Evolutionary conservation across 2,329 filamentous ascomycete genomes (phyloP), one percentile per base, ranked within the genome.

Genomic region (Claviceps citrina): DNA sequence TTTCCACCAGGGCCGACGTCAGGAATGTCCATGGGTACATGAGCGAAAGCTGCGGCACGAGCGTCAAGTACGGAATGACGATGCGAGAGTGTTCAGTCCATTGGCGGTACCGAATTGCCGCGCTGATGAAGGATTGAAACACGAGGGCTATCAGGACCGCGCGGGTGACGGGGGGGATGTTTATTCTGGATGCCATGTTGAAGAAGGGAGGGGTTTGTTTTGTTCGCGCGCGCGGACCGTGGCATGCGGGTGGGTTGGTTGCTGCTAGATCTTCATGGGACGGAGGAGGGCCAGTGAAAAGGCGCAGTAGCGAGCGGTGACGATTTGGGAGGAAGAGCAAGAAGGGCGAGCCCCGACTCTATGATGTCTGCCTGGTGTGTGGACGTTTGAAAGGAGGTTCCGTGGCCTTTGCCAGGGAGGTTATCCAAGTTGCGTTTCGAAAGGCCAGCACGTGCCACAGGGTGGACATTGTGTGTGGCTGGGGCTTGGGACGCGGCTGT

Each of bases 1-100:
- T 82, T 65, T 98, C 91, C 36, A 95, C 85, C 42, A 95, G 71
- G 0, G 86, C 84, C 2, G 86, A 81, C 3, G 84, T 83, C 41
- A 93, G 52, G 47, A 94, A 81, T 1, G 86, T 93, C 91, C 91
- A 98, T 1, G 91, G 91, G 56, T 93, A 95, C 53, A 84, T 71
- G 43, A 93, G 66, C 43, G 86, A 89, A 41, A 78, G 67, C 51
- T 84, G 78, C 6, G 91, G 91, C 32, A 96, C 76, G 45, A 96
- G 73, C 40, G 82, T 83, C 44, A 98, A 71, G 65, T 89, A 96
- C 44, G 89, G 85, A 44, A 91, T 77, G 50, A 84, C 75, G 48
- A 81, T 78, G 55, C 70, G 68, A 52, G 65, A 72, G 59, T 73
- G 66, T 53, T 65, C 69, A 38, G 64, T 71, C 71, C 77, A 81